Percentiles rank a stretch among this genome's conserved stretches.
These are phyloP conservation scores for Mycosphaerella sp. DNA, from an alignment of 2,329 filamentous ascomycete species.

Conservation along the genomic window DNA sequence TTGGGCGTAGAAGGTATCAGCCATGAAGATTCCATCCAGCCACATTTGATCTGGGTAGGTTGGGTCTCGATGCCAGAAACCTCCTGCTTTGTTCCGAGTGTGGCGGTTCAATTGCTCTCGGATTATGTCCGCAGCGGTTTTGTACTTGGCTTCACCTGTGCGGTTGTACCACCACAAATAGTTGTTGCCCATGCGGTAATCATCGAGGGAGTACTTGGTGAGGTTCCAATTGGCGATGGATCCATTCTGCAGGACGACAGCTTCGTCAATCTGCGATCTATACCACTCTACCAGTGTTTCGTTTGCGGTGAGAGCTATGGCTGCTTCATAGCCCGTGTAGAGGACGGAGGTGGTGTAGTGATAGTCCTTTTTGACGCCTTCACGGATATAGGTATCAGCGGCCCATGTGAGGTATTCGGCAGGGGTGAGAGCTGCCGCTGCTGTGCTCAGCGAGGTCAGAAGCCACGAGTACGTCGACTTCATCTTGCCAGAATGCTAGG, in stretches of 20 bases:
- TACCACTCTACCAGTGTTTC: conserved; percentile 21
- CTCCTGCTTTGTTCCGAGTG: conserved; percentile 25
- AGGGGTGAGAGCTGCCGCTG: conserved; percentile 11
- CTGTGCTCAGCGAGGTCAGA: conserved; percentile 1
- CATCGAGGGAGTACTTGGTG: conserved; percentile 42
- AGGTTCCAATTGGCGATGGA: conserved; percentile 45
- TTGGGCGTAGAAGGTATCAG: conserved; percentile 40
- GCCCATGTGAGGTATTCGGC: conserved; percentile 16
- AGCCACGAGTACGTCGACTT: conserved; percentile 8
- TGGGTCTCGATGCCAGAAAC: conserved; percentile 33
- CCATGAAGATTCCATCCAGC: conserved; percentile 49
- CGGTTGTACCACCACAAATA: conserved; percentile 25
- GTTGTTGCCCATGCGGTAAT: conserved; percentile 30
- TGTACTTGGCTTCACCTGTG: conserved; percentile 23
- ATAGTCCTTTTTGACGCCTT: conserved; percentile 16
- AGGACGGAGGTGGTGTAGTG: conserved; percentile 19
- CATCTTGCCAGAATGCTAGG: background rate
- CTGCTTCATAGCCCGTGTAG: conserved; percentile 19
- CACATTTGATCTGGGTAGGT: conserved; percentile 48
- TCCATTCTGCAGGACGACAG: conserved; percentile 45
- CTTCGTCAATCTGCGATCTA: conserved; percentile 32
- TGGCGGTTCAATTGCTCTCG: conserved; percentile 29
- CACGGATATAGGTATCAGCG: conserved; percentile 17
- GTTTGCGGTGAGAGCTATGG: conserved; percentile 15
- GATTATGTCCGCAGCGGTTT: conserved; percentile 21